Conservation (phyloP, 805 yeast species). For the Priceomyces fermenticarens region DNA sequence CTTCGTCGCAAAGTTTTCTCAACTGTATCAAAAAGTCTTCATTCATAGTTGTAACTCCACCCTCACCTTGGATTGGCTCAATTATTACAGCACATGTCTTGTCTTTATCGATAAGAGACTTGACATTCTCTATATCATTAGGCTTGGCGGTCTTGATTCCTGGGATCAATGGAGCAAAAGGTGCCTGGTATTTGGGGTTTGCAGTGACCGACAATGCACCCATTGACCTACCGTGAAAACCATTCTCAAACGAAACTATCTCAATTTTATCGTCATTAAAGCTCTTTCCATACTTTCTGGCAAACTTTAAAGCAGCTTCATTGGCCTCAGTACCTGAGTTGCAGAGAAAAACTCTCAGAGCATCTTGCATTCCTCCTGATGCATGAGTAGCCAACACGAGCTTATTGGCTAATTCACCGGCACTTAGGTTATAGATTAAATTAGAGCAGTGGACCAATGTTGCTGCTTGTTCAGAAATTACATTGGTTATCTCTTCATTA, state of each 20-base stretch:
- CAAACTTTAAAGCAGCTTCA: constrained; percentile 60
- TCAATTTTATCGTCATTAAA: constrained; percentile 59
- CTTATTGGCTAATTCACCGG: constrained; percentile 72
- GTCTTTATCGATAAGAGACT: constrained; percentile 48
- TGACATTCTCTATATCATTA: constrained; percentile 58
- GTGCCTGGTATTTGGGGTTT: constrained; percentile 87
- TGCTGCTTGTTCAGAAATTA: constrained; percentile 67
- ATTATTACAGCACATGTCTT: constrained; percentile 88
- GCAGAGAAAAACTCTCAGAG: constrained; percentile 66
- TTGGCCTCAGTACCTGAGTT: constrained; percentile 62
- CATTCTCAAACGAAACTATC: constrained; percentile 79
- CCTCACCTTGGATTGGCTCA: constrained; percentile 98
- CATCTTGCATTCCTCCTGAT: constrained; percentile 78
- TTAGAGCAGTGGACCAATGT: constrained; percentile 83
- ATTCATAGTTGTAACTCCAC: constrained; percentile 77
- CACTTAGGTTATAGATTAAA: constrained; percentile 78
- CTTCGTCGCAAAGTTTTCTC: constrained; percentile 61
- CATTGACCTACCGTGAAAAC: constrained; percentile 94
- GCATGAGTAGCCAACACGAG: constrained; percentile 65
- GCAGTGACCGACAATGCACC: constrained; percentile 93
- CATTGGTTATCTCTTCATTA: constrained; percentile 67
- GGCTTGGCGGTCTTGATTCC: constrained; percentile 72
- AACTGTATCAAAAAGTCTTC: constrained; percentile 62
- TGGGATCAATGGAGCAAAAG: constrained; percentile 89
- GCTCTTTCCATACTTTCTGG: constrained; percentile 73